A percentile compares a stretch with the other conserved stretches of the same genome.
Evolutionary conservation across 2,329 filamentous ascomycete species (phyloP).

Genomic region (Penicillium sp.): DNA sequence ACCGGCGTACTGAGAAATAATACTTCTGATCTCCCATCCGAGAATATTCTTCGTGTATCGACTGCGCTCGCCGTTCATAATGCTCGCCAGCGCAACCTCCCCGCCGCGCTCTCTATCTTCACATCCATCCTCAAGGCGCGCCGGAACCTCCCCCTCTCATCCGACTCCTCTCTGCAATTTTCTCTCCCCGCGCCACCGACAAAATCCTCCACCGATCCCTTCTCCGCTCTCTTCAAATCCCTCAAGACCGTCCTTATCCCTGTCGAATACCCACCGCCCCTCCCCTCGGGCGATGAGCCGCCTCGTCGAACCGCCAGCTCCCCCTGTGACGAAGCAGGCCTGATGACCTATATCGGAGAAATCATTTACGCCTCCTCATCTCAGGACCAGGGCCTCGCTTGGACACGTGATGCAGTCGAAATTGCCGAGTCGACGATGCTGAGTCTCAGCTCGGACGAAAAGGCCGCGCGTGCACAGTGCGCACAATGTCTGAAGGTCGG

Average conservation of each 20-base stretch:
- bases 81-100: conserved; percentile 66
- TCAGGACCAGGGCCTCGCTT: conserved; percentile 71
- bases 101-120: conserved; percentile 75
- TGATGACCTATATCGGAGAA: conserved; percentile 90
- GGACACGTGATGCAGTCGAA: conserved; percentile 87
- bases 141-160: conserved; percentile 54
- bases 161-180: conserved; percentile 7
- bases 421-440: conserved; percentile 66
- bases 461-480: conserved; percentile 60
- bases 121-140: conserved; percentile 80
- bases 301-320: conserved; percentile 65
- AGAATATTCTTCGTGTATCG: conserved; percentile 72
- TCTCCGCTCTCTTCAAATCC: conserved; percentile 37
- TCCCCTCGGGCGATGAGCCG: conserved; percentile 66
- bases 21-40: conserved; percentile 56
- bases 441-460: conserved; percentile 32
- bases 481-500: conserved; percentile 74
- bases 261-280: conserved; percentile 66
- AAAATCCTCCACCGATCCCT: conserved; percentile 26
- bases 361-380: conserved; percentile 75
- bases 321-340: conserved; percentile 77
- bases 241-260: conserved; percentile 52
- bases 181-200: conserved; percentile 20
- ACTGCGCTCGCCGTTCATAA: conserved; percentile 78
- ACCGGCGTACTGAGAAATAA: conserved; percentile 65